Base-by-base conservation (phyloP, 352 stramenopile species). In the Phytophthora aleatoria region DNA sequence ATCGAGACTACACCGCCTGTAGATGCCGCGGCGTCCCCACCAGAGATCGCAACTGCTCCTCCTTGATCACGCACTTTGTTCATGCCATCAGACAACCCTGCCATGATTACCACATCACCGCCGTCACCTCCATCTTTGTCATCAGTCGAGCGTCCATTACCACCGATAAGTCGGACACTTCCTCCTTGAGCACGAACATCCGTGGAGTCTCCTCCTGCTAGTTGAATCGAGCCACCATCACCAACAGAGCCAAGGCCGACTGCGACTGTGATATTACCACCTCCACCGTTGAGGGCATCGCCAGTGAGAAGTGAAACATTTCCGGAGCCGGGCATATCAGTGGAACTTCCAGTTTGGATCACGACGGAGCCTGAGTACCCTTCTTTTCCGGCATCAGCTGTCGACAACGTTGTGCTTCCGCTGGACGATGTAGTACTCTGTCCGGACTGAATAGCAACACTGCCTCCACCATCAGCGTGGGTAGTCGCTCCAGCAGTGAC, bases 321-420 rank as follows among this genome's bases (percentile, higher is more conserved):
- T 51, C 85, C 85, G 8, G 84, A 90, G 7, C 81, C 77, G 28
- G 75, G 75, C 39, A 57, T 56, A 26, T 66, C 73, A 51, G 68
- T 86, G 8, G 78, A 83, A 16, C 70, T 71, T 59, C 81, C 83
- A 13, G 88, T 97, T 41, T 66, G 69, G 20, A 98, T 62, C 7
- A 69, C 53, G 8, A 97, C 43, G n/a, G 65, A 83, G 5, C 96
- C 95, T 50, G 85, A 94, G 10, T 73, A 87, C 16, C 77, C 79
- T 31, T 66, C 61, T 16, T 76, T 92, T 11, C 90, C 89, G 41
- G 78, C 64, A 47, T 81, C 71, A 39, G 87, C 54, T n/a, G 81
- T 89, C 7, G 49, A 49, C 31, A 92, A 26, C 54, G 52, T 74
- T 26, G 87, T 44, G 11, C 68, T 63, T 20, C 84, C 84, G 57